phyloP scores from a whole-genome alignment of 78 protist genomes.

The Dictyostelium brefeldianum region DNA sequence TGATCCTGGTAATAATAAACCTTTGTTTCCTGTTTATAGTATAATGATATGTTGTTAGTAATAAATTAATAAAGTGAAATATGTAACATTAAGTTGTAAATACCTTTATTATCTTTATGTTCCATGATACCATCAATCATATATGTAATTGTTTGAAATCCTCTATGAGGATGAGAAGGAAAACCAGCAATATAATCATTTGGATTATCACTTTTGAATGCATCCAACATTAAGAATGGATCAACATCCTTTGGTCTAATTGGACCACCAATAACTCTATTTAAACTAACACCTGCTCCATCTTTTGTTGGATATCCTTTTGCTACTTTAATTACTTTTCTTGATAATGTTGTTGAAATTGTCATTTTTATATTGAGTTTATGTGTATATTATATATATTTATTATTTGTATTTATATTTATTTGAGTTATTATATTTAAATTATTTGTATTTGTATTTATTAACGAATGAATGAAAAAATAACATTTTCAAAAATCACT shows the following conservation, averaged over 20 bases:
- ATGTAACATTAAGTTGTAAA: no score
- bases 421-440: no score
- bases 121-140: constrained; percentile 78
- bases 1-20: constrained; percentile 64
- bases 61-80: no score
- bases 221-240: constrained; percentile 83
- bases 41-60: no score
- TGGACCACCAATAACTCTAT: constrained; percentile 35
- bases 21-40: constrained; percentile 87
- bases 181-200: constrained; percentile 84
- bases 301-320: constrained; percentile 15
- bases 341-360: background rate
- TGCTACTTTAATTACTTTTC: constrained; percentile 16
- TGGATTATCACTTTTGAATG: constrained; percentile 45
- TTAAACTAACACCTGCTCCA: constrained; percentile 63
- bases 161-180: constrained; percentile 92
- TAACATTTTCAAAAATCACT: no score
- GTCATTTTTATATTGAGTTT: no score
- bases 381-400: no score
- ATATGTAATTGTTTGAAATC: constrained; percentile 92
- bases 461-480: no score
- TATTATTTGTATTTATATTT: no score
- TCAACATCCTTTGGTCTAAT: constrained; percentile 14
- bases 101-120: constrained; percentile 86
- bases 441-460: no score